Base-by-base conservation (phyloP, 1,284 basidiomycete species). In the Taiwanofungus camphoratus region DNA sequence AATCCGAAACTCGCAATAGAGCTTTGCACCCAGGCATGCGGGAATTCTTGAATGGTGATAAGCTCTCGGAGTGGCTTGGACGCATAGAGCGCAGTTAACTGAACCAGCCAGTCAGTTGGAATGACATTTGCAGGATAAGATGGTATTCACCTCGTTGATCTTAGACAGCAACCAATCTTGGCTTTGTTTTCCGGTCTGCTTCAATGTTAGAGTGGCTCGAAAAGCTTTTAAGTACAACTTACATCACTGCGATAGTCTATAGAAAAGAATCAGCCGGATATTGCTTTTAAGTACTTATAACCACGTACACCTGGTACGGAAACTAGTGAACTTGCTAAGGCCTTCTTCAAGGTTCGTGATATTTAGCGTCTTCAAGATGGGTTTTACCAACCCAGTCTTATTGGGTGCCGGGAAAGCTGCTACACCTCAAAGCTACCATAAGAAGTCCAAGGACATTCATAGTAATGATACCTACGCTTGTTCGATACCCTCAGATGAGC, bases 1-100 rank as follows among this genome's bases (percentile, higher is more conserved):
- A 38, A 30, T 34, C 16, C 13, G 2, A 26, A n/a, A 60, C 80
- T 49, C 56, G 87, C 88, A 57, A 99, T 87, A 36, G 82, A 79
- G 66, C 90, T 88, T 73, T 99, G 95, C 8, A 83, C 85, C 95
- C 95, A 99, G 1, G 81, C 66, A 62, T 99, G 95, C 46, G 72
- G 52, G 61, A 97, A 97, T 62, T 94, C 92, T 23, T 72, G 65
- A 45, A 94, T 69, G 5, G 73, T 76, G 56, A 95, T 87, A 23
- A 66, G 54, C 39, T 72, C 55, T 41, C 65, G 71, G 32, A 90
- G 63, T 19, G 68, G 67, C 35, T 74, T 65, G 7, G 81, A 73
- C 20, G 82, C 82, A 48, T 68, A 76, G 51, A 79, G 58, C 26
- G 65, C 54, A 4, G 87, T 89, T 54, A 87, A 79, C 88, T 91